These are phyloP conservation scores for Triadica sebifera DNA, from an alignment of 345 rosid genomes.

Conservation along the genomic window DNA sequence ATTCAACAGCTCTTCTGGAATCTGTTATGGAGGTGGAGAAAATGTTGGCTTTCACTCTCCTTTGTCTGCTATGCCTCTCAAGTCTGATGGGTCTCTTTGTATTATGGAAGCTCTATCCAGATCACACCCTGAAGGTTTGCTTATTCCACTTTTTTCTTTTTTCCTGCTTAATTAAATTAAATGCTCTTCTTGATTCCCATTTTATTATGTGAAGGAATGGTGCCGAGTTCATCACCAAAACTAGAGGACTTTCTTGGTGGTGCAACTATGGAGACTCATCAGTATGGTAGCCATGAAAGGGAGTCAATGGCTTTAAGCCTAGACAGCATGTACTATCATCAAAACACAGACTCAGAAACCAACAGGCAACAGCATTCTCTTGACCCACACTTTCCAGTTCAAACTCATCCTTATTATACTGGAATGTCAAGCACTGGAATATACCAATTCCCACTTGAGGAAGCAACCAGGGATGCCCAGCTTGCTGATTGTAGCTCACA, in stretches of 20 bases:
- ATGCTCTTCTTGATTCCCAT: not conserved
- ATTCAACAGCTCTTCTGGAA: constrained; percentile 28
- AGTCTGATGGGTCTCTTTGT: constrained; percentile 78
- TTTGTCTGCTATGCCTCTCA: constrained; percentile 69
- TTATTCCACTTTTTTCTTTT: not conserved
- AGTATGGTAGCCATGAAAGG: constrained; percentile 39
- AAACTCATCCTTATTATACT: constrained; percentile 35
- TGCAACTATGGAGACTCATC: constrained; percentile 43
- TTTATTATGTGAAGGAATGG: constrained; percentile 36
- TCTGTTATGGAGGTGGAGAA: constrained; percentile 43
- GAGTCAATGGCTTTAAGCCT: constrained; percentile 49
- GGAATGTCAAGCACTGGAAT: constrained; percentile 32
- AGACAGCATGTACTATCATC: constrained; percentile 45
- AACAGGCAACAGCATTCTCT: constrained; percentile 37
- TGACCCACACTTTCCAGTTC: constrained; percentile 29
- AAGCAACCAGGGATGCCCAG: constrained; percentile 28
- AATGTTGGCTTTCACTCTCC: constrained; percentile 51
- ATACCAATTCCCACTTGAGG: constrained; percentile 36
- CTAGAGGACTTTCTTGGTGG: constrained; percentile 76
- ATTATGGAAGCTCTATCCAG: constrained; percentile 67
- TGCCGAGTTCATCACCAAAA: constrained; percentile 54
- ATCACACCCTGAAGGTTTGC: constrained; percentile 59
- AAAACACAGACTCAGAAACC: constrained; percentile 28
- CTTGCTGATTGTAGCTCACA: constrained; percentile 33
- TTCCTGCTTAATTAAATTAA: not conserved